phyloP scores from a whole-genome alignment of 2,329 filamentous ascomycete species.

The Helicocarpus griseus region DNA sequence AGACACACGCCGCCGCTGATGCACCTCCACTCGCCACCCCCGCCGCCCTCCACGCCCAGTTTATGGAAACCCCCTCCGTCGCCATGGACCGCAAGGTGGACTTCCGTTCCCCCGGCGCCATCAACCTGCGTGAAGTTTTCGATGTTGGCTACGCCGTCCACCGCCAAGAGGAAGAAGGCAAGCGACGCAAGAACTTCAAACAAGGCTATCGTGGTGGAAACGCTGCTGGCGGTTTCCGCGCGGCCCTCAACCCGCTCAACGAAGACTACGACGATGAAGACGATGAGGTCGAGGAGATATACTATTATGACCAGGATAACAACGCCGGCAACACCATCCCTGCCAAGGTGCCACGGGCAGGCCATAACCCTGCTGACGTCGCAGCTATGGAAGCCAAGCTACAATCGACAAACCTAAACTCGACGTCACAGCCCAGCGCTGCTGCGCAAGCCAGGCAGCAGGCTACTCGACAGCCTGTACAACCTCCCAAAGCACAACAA shows the following conservation, averaged over 20 bases:
- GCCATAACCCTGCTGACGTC: conserved; percentile 49
- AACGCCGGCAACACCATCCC: conserved; percentile 37
- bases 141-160: conserved; percentile 98
- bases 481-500: conserved; percentile 40
- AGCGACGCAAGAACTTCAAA: conserved; percentile 74
- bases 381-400: conserved; percentile 77
- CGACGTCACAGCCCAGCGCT: conserved; percentile 39
- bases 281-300: conserved; percentile 47
- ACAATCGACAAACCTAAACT: conserved; percentile 66
- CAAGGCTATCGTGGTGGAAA: conserved; percentile 55
- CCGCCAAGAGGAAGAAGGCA: conserved; percentile 89
- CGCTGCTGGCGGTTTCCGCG: conserved; percentile 48
- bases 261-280: conserved; percentile 56
- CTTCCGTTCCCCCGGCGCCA: conserved; percentile 87
- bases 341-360: conserved; percentile 55
- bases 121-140: conserved; percentile 94
- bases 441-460: conserved; percentile 52
- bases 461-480: conserved; percentile 29
- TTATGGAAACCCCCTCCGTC: conserved; percentile 47
- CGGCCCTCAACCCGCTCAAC: conserved; percentile 54
- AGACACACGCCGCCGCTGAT: conserved; percentile 56
- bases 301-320: conserved; percentile 38
- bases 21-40: conserved; percentile 65
- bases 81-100: conserved; percentile 61
- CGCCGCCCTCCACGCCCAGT: conserved; percentile 44